Evolutionary conservation across 768 basidiomycete species (phyloP).

Genomic region (Lentinula boryana): DNA sequence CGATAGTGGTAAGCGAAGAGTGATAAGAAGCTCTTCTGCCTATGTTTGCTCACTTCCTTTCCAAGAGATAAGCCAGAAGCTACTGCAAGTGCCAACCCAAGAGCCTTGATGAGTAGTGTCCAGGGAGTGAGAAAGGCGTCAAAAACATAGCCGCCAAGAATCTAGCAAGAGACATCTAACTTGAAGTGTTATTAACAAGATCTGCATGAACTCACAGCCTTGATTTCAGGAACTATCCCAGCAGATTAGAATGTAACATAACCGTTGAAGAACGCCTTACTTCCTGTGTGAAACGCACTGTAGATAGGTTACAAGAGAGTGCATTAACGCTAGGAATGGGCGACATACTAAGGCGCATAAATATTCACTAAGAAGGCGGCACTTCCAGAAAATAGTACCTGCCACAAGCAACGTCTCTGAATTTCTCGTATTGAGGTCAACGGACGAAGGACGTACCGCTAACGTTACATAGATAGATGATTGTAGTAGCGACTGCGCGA

Average conservation of each 20-base stretch:
- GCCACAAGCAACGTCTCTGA: background rate
- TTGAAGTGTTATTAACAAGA: background rate
- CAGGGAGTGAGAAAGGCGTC: conserved; percentile 82
- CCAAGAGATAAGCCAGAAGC: conserved; percentile 82
- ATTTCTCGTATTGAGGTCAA: background rate
- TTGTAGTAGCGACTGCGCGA: conserved; percentile 59
- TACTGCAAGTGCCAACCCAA: conserved; percentile 79
- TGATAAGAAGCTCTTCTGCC: background rate
- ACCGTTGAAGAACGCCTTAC: conserved; percentile 31
- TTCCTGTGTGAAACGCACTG: conserved; percentile 77
- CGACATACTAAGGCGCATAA: conserved; percentile 66
- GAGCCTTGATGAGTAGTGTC: conserved; percentile 79
- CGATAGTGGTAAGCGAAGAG: conserved; percentile 2
- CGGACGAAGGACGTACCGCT: conserved; percentile 38
- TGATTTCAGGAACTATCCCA: conserved; percentile 65
- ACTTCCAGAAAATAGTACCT: conserved; percentile 60
- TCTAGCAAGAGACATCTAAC: conserved; percentile 30
- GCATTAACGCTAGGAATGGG: background rate
- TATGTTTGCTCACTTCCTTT: conserved; percentile 55
- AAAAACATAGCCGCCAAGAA: conserved; percentile 80
- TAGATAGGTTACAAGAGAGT: background rate
- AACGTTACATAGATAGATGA: conserved; percentile 58
- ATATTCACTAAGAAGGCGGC: conserved; percentile 57
- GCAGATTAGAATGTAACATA: background rate
- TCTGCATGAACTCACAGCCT: conserved; percentile 47